These are phyloP conservation scores for Russula virescens DNA, from an alignment of 768 basidiomycete species.

Conservation along the genomic window DNA sequence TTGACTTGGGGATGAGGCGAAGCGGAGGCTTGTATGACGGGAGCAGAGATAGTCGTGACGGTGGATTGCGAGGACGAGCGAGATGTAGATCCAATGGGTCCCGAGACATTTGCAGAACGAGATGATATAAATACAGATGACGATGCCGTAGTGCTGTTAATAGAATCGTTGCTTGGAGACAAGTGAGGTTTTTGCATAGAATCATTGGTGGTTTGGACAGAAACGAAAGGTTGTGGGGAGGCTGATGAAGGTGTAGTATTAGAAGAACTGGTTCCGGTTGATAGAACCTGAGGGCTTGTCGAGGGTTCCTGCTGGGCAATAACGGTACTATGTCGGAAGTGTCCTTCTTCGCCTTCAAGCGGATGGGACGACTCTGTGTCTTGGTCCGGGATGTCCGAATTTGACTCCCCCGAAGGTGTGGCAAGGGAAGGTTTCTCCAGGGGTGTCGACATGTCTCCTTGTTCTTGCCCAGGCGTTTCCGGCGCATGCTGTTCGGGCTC, in stretches of 20 bases:
- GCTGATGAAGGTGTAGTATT: background rate
- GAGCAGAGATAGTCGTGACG: slow-evolving; percentile 13
- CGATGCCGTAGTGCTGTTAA: background rate
- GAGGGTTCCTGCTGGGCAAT: slow-evolving; percentile 6
- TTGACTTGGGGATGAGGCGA: slow-evolving; percentile 1
- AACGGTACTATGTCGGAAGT: slow-evolving; percentile 19
- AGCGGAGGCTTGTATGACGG: slow-evolving; percentile 9
- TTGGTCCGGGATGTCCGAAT: background rate
- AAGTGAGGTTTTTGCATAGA: background rate
- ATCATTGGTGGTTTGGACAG: background rate
- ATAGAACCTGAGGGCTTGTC: background rate
- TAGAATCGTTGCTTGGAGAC: slow-evolving; percentile 5
- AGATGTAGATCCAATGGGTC: background rate
- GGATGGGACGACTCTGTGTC: background rate
- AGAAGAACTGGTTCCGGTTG: background rate
- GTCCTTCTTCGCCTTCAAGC: background rate
- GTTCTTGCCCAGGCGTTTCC: slow-evolving; percentile 2
- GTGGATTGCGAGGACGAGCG: slow-evolving; percentile 2
- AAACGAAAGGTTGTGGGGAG: background rate
- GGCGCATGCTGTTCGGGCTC: slow-evolving; percentile 24
- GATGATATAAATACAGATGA: slow-evolving; percentile 19
- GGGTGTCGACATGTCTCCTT: background rate
- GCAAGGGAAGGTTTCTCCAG: background rate
- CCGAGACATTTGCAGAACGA: background rate
- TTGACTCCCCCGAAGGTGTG: background rate